These are phyloP conservation scores for Dipodascus albidus DNA, from an alignment of 805 yeast species.

Conservation along the genomic window DNA sequence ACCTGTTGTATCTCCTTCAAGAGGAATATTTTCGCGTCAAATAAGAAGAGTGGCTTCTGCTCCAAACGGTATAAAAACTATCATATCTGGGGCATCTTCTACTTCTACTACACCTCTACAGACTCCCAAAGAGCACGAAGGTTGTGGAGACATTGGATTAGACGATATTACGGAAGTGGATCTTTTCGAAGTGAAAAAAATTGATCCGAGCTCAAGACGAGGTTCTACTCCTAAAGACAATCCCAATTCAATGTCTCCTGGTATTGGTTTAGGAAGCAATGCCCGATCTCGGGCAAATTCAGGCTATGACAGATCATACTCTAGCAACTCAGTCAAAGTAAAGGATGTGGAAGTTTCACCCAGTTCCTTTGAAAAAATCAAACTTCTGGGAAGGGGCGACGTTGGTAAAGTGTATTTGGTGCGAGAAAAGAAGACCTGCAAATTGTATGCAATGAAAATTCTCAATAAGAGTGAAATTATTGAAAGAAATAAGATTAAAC, in stretches of 20 bases:
- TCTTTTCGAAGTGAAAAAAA: background rate
- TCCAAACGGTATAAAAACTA: conserved; percentile 45
- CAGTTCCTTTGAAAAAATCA: conserved; percentile 76
- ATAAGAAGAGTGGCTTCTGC: conserved; percentile 78
- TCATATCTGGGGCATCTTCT: conserved; percentile 8
- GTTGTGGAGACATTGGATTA: background rate
- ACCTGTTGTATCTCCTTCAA: conserved; percentile 18
- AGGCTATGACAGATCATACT: conserved; percentile 46
- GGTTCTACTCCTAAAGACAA: background rate
- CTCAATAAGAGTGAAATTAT: conserved; percentile 88
- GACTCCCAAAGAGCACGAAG: conserved; percentile 2
- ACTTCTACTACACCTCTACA: conserved; percentile 10
- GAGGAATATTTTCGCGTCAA: conserved; percentile 17
- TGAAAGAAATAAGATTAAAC: conserved; percentile 82
- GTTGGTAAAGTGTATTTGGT: conserved; percentile 95
- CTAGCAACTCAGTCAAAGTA: conserved; percentile 62
- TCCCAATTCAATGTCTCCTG: background rate
- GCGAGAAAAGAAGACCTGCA: conserved; percentile 61
- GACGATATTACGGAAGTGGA: background rate
- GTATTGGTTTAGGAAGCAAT: background rate
- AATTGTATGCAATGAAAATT: conserved; percentile 86
- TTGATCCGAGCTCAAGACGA: background rate
- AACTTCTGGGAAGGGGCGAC: conserved; percentile 92
- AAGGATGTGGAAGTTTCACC: conserved; percentile 76
- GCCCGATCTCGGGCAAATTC: conserved; percentile 35